These are phyloP conservation scores for Desmodesmus armatus DNA, from an alignment of 139 green algal species.

Conservation along the genomic window DNA sequence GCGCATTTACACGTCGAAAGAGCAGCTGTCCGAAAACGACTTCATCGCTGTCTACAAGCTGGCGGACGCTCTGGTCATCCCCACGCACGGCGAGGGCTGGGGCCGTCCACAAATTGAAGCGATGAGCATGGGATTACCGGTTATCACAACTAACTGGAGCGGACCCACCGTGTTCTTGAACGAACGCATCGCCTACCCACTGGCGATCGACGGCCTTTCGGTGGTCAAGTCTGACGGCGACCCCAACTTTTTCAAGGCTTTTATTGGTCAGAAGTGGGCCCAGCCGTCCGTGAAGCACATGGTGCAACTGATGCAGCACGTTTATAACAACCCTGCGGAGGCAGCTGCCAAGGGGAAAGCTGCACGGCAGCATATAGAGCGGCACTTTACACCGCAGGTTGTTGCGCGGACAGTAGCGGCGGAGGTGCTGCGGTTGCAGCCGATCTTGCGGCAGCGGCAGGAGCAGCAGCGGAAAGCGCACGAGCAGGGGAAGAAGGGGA, in stretches of 20 bases:
- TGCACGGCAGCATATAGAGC: slow-evolving; percentile 54
- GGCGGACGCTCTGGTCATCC: slow-evolving; percentile 73
- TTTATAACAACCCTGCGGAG: slow-evolving; percentile 43
- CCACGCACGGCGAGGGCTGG: slow-evolving; percentile 76
- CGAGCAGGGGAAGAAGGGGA: neutral
- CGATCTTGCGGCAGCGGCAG: neutral
- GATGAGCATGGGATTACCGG: slow-evolving; percentile 42
- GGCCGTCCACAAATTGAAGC: slow-evolving; percentile 74
- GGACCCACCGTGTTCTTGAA: slow-evolving; percentile 42
- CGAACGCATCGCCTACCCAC: slow-evolving; percentile 27
- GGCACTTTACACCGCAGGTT: slow-evolving; percentile 51
- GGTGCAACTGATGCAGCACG: slow-evolving; percentile 34
- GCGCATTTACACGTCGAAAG: slow-evolving; percentile 40
- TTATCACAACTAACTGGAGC: slow-evolving; percentile 47
- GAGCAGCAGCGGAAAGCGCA: neutral
- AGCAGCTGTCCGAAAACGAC: slow-evolving; percentile 8
- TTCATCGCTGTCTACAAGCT: slow-evolving; percentile 43
- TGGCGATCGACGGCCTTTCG: slow-evolving; percentile 24
- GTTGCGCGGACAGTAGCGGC: slow-evolving; percentile 48
- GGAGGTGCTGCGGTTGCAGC: slow-evolving; percentile 48
- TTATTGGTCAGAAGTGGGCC: slow-evolving; percentile 42
- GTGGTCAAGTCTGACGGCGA: slow-evolving; percentile 20
- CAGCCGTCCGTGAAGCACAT: slow-evolving; percentile 42
- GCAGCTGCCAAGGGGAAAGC: slow-evolving; percentile 46
- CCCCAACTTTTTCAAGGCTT: slow-evolving; percentile 38